Base-by-base conservation (phyloP, 2,329 filamentous ascomycete genomes). In the Penicillium sp. region DNA sequence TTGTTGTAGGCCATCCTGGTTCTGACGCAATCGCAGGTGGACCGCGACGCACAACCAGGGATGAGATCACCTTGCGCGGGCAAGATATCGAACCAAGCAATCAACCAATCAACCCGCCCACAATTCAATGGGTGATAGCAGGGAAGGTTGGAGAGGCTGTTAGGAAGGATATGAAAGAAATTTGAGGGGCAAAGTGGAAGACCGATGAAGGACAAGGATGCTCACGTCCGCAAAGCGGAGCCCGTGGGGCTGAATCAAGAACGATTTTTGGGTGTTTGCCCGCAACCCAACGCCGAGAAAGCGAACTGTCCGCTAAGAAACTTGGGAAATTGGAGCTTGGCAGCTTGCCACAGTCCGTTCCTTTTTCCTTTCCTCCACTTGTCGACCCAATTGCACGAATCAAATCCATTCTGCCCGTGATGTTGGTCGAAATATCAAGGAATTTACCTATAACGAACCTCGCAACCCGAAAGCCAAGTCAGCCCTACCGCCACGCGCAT, bases 1-100 rank as follows among this genome's bases (percentile, higher is more conserved):
- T 88, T 88, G 79, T 96, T 96, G 84, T 98, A 98, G 58, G 94
- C 94, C 94, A 98, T 98, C 59, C 54, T 45, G 43, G 51, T 62
- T 62, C 69, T 72, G 70, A 70, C 65, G 67, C 70, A 72, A 67
- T 59, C 39, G 59, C 59, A 56, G 41, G 57, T 34, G 25, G 45
- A 54, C 52, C 48, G 22, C 49, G 54, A 49, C 37, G 39, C 35
- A 53, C 12, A 47, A 39, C 49, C 25, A 49, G 38, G 55, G 43
- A 53, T 48, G 57, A 47, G 51, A 45, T 43, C 52, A 39, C 22
- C 47, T 59, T 54, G 39, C 47, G 25, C 25, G 41, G 28, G 25
- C 51, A 37, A 60, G 45, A 48, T 22, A 39, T 12, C 10, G 17
- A 10, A 47, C 2, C 5, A 35, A 53, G 20, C 14, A 41, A 17